These are phyloP conservation scores for Penicillium sp. DNA, from an alignment of 2,329 filamentous ascomycete species.

Conservation along the genomic window DNA sequence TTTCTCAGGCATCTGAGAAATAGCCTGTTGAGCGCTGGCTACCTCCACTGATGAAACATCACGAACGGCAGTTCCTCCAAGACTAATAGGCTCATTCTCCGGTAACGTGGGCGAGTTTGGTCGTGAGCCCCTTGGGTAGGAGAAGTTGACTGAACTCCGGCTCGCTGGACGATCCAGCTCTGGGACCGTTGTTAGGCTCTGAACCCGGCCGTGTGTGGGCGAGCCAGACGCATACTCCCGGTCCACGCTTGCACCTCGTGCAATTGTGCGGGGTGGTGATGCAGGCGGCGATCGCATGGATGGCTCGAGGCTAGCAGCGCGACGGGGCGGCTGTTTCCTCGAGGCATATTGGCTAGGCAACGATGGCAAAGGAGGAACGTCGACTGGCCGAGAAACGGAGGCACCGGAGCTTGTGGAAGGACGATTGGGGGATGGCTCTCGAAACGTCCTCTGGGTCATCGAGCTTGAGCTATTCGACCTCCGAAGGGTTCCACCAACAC, in stretches of 20 bases:
- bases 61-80: slow-evolving; percentile 19
- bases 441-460: slow-evolving; percentile 88
- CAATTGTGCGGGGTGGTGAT: slow-evolving; percentile 39
- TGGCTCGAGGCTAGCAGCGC: slow-evolving; percentile 58
- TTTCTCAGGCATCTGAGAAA: slow-evolving; percentile 31
- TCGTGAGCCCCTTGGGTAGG: slow-evolving; percentile 48
- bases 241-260: slow-evolving; percentile 48
- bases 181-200: slow-evolving; percentile 33
- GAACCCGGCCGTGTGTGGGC: slow-evolving; percentile 23
- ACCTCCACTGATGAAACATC: slow-evolving; percentile 29
- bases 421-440: slow-evolving; percentile 68
- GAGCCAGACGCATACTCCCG: slow-evolving; percentile 20
- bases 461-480: slow-evolving; percentile 74
- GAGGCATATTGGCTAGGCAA: slow-evolving; percentile 61
- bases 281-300: slow-evolving; percentile 52
- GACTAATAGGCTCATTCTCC: slow-evolving; percentile 24
- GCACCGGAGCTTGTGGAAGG: slow-evolving; percentile 50
- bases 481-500: slow-evolving; percentile 55
- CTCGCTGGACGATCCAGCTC: slow-evolving; percentile 46
- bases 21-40: slow-evolving; percentile 28
- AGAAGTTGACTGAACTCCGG: slow-evolving; percentile 54
- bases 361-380: slow-evolving; percentile 73
- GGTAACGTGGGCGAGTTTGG: slow-evolving; percentile 44
- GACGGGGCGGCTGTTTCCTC: slow-evolving; percentile 39
- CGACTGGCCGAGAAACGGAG: slow-evolving; percentile 36